Evolutionary conservation across 208 protist genomes (phyloP), one percentile per base, ranked within the genome.

Genomic region (Acanthamoeba royreba): DNA sequence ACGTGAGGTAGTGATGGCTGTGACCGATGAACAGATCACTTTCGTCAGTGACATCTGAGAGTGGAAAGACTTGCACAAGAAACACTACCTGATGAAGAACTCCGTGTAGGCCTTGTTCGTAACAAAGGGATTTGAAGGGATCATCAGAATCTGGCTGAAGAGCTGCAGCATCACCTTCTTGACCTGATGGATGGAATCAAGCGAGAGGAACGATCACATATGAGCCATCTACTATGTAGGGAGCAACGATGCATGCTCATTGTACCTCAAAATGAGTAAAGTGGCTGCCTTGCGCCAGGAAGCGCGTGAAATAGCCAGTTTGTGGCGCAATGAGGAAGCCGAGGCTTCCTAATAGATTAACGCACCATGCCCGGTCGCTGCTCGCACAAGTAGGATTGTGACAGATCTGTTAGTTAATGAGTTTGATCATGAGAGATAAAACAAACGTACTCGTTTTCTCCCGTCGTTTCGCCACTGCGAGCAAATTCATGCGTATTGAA

Each of bases 151-250:
- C 81, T 89, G 81, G 19, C 31, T 35, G n/a, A 89, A 89, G 31
- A 89, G 81, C 40, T 89, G 81, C 46, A 89, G 81, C 81, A 89
- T 89, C 46, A 66, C 81, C 81, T 89, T 89, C 81, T 89, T 89
- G 49, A 89, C 81, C 79, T 87, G 79, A 38, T 35, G 33, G 58
- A n/a, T n/a, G n/a, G n/a, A n/a, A n/a, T n/a, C n/a, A n/a, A n/a
- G n/a, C n/a, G n/a, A n/a, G n/a, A n/a, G n/a, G n/a, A n/a, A n/a
- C n/a, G n/a, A n/a, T n/a, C n/a, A n/a, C n/a, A n/a, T n/a, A n/a
- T n/a, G n/a, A n/a, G n/a, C n/a, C n/a, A n/a, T n/a, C n/a, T n/a
- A n/a, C n/a, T n/a, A 69, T 61, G 53, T 61, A 28, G 19, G 33
- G 4, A 69, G 58, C 28, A 4, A 69, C 58, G 28, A 35, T 1